These are phyloP conservation scores for Jamesozyma spencerorum DNA, from an alignment of 805 yeast species.

Conservation along the genomic window DNA sequence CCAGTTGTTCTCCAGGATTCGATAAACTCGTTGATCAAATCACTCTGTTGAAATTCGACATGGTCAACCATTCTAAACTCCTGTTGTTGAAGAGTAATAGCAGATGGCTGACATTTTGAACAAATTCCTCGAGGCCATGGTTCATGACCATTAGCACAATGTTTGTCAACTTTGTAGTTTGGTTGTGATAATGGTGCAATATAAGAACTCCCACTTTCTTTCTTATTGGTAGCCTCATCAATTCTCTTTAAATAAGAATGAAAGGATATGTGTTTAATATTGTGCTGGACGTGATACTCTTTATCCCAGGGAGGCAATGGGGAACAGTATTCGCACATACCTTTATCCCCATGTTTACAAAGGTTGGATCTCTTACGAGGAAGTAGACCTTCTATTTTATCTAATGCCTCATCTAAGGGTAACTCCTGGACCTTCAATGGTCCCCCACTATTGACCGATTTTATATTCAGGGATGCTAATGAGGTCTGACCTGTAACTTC, in stretches of 20 bases:
- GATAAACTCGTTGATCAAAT: slow-evolving; percentile 70
- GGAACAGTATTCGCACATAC: slow-evolving; percentile 96
- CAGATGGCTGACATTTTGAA: slow-evolving; percentile 93
- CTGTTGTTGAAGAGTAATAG: slow-evolving; percentile 86
- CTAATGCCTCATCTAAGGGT: slow-evolving; percentile 58
- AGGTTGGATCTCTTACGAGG: slow-evolving; percentile 48
- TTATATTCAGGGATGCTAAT: slow-evolving; percentile 6
- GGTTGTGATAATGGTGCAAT: slow-evolving; percentile 75
- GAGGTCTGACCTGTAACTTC: neutral
- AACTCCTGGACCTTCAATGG: slow-evolving; percentile 39
- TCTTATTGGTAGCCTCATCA: slow-evolving; percentile 57
- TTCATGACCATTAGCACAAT: slow-evolving; percentile 73
- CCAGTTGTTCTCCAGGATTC: slow-evolving; percentile 90
- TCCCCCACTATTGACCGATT: slow-evolving; percentile 1
- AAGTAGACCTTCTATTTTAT: slow-evolving; percentile 63
- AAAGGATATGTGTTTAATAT: slow-evolving; percentile 80
- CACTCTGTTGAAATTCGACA: slow-evolving; percentile 75
- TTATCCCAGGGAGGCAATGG: slow-evolving; percentile 94
- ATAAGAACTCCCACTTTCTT: slow-evolving; percentile 51
- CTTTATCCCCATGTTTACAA: slow-evolving; percentile 84
- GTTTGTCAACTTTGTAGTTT: slow-evolving; percentile 47
- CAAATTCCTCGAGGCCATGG: slow-evolving; percentile 96
- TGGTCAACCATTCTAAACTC: slow-evolving; percentile 94
- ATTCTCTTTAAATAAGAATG: slow-evolving; percentile 73
- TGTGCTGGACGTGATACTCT: slow-evolving; percentile 60